phyloP scores from a whole-genome alignment of 371 early-diverging fungal genomes.

The Mortierella sp. region DNA sequence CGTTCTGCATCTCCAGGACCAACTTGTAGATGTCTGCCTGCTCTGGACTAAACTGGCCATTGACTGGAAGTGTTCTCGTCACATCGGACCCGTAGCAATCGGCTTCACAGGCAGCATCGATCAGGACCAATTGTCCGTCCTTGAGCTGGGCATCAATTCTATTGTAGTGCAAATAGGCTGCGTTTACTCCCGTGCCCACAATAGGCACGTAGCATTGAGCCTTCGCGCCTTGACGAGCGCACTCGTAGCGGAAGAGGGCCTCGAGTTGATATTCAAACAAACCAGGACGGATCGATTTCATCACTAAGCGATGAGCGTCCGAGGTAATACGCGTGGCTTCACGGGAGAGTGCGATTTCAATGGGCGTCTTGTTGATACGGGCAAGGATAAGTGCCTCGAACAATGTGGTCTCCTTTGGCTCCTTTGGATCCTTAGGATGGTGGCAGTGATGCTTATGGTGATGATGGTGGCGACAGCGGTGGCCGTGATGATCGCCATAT shows the following conservation, averaged over 20 bases:
- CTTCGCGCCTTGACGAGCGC: conserved; percentile 59
- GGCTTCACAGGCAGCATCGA: conserved; percentile 90
- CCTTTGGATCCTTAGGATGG: conserved; percentile 1
- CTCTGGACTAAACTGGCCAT: conserved; percentile 78
- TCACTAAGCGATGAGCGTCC: conserved; percentile 62
- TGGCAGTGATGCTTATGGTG: conserved; percentile 21
- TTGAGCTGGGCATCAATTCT: conserved; percentile 60
- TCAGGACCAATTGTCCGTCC: conserved; percentile 73
- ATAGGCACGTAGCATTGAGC: conserved; percentile 68
- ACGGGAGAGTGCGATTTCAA: conserved; percentile 61
- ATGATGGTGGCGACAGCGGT: too few relatives aligned
- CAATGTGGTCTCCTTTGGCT: conserved; percentile 18
- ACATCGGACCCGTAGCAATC: conserved; percentile 89
- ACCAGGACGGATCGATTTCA: conserved; percentile 58
- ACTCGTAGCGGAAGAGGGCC: conserved; percentile 65
- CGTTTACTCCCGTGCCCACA: conserved; percentile 67
- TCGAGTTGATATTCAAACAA: conserved; percentile 66
- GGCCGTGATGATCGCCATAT: conserved; percentile 39
- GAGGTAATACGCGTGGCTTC: conserved; percentile 56
- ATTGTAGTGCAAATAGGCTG: conserved; percentile 68
- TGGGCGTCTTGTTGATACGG: conserved; percentile 63
- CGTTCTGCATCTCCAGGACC: conserved; percentile 87
- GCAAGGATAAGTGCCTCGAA: conserved; percentile 59
- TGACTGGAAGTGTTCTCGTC: conserved; percentile 89
- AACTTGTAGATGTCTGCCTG: conserved; percentile 81